phyloP scores from a whole-genome alignment of 306 rosid genomes.

The Vachellia collinsii region DNA sequence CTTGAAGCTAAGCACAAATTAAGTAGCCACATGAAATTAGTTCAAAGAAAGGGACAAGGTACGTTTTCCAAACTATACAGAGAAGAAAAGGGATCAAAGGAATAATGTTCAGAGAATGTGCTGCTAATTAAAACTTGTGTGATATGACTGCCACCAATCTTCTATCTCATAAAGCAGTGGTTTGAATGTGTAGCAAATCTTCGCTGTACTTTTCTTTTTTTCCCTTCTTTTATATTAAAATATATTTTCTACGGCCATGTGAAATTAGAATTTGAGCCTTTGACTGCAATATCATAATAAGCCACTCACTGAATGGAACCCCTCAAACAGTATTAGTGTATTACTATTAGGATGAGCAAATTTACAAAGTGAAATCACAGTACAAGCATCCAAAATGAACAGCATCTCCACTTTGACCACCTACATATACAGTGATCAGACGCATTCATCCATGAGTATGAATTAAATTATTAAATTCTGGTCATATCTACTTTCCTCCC shows the following conservation, averaged over 20 bases:
- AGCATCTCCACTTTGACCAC: conserved; percentile 60
- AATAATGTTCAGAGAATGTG: conserved; percentile 53
- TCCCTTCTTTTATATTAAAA: neutral
- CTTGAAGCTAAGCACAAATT: neutral
- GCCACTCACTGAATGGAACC: conserved; percentile 19
- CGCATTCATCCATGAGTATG: conserved; percentile 12
- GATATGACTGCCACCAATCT: conserved; percentile 58
- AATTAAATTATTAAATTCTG: neutral
- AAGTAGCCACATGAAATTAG: conserved; percentile 2
- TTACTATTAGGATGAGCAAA: conserved; percentile 9
- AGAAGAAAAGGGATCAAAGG: conserved; percentile 29
- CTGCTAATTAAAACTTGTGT: conserved; percentile 31
- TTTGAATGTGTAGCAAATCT: conserved; percentile 30
- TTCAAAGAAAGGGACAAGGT: conserved; percentile 38
- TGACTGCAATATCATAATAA: conserved; percentile 33
- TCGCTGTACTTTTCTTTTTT: conserved; percentile 1
- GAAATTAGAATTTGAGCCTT: conserved; percentile 19
- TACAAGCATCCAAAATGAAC: conserved; percentile 64
- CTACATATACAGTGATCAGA: conserved; percentile 41
- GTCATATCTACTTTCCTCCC: neutral
- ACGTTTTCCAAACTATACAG: conserved; percentile 16
- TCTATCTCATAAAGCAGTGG: conserved; percentile 39
- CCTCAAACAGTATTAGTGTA: conserved; percentile 16
- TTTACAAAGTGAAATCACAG: conserved; percentile 30
- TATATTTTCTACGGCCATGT: neutral